Evolutionary conservation across 2,329 filamentous ascomycete species (phyloP).

Genomic region (Sclerotinia spermophila): DNA sequence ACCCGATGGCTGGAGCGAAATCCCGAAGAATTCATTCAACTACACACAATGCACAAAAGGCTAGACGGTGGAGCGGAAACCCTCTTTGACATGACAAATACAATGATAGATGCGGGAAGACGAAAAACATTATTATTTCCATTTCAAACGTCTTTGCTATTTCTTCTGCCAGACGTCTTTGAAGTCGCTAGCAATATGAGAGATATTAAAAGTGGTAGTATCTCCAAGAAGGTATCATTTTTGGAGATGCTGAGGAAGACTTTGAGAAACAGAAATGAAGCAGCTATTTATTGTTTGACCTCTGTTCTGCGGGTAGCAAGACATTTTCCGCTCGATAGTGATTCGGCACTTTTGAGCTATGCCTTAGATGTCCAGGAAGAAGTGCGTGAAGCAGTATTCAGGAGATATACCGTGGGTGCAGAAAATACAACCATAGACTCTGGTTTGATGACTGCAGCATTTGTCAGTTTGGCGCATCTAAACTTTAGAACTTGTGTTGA

Average conservation of each 20-base stretch:
- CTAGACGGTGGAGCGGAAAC: conserved; percentile 65
- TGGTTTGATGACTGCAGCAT: conserved; percentile 62
- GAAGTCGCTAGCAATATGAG: conserved; percentile 65
- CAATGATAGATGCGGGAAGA: conserved; percentile 55
- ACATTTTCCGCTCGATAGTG: conserved; percentile 60
- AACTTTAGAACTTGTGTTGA: conserved; percentile 57
- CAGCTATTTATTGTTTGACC: conserved; percentile 63
- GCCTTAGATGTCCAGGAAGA: conserved; percentile 68
- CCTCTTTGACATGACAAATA: conserved; percentile 65
- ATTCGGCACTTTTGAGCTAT: conserved; percentile 57
- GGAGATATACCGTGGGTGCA: conserved; percentile 45
- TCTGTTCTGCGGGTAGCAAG: conserved; percentile 59
- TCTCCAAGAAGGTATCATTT: conserved; percentile 64
- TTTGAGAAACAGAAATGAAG: conserved; percentile 61
- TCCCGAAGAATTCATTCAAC: conserved; percentile 60
- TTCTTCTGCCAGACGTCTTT: conserved; percentile 65
- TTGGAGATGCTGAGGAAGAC: conserved; percentile 61
- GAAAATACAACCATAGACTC: conserved; percentile 56
- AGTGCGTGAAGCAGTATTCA: conserved; percentile 62
- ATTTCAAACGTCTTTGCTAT: conserved; percentile 58
- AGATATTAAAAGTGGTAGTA: conserved; percentile 58
- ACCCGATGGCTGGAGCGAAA: conserved; percentile 63
- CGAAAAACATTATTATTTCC: conserved; percentile 56
- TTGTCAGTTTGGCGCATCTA: conserved; percentile 61
- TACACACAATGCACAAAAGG: conserved; percentile 58